These are phyloP conservation scores for Phytopythium montanum DNA, from an alignment of 352 stramenopile species.

Conservation along the genomic window DNA sequence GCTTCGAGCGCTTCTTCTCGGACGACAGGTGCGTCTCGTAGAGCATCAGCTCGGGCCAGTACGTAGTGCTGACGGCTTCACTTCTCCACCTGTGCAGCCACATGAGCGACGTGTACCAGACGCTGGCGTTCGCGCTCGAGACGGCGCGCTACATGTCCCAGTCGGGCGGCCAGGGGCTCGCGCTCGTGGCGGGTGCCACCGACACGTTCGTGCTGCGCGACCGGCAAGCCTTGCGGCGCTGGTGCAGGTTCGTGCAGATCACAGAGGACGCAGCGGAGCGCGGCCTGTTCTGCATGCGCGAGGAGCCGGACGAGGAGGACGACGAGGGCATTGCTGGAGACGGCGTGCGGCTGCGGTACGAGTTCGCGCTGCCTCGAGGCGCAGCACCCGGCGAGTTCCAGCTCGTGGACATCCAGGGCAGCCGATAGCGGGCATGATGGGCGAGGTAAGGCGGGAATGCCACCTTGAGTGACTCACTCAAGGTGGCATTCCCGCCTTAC, in stretches of 20 bases:
- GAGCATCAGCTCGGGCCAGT: no score
- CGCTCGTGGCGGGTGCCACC: slow-evolving; percentile 27
- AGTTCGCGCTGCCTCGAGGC: slow-evolving; percentile 20
- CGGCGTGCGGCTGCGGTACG: slow-evolving; percentile 22
- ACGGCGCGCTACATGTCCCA: slow-evolving; percentile 44
- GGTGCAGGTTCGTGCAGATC: slow-evolving; percentile 52
- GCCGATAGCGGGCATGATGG: background rate
- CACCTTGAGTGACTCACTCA: no score
- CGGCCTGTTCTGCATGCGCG: slow-evolving; percentile 28
- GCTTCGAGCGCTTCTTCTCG: slow-evolving; percentile 56
- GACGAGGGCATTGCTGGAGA: slow-evolving; percentile 6
- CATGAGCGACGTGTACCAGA: slow-evolving; percentile 53
- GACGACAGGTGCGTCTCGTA: slow-evolving; percentile 27
- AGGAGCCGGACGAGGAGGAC: slow-evolving; percentile 18
- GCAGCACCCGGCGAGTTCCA: slow-evolving; percentile 26
- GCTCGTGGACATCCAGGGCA: slow-evolving; percentile 22
- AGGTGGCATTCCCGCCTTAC: no score
- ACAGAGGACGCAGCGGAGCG: slow-evolving; percentile 14
- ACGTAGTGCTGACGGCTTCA: background rate
- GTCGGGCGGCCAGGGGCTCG: slow-evolving; percentile 27
- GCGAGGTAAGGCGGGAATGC: no score
- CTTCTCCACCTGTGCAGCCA: slow-evolving; percentile 19
- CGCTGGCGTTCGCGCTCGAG: slow-evolving; percentile 52
- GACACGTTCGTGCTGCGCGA: slow-evolving; percentile 37
- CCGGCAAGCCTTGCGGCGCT: slow-evolving; percentile 33